Percentiles rank a stretch among this genome's conserved stretches.
Evolutionary conservation across 169 alveolate species (phyloP).

Genomic region (Eimeria sp.): DNA sequence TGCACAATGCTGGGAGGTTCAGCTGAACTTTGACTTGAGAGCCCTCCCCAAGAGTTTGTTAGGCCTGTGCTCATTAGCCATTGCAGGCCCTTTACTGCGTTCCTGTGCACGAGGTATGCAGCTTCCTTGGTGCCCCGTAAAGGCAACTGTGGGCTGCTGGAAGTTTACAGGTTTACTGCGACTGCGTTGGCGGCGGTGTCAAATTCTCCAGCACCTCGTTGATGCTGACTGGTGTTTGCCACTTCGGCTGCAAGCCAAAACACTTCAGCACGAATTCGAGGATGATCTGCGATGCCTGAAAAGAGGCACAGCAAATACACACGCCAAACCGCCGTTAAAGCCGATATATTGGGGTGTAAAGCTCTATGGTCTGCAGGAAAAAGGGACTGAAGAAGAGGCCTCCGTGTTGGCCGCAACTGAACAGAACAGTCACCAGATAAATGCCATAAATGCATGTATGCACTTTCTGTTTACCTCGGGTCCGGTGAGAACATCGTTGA

Average conservation of each 20-base stretch:
- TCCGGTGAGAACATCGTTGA: conserved; percentile 87
- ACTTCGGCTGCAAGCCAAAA: conserved; percentile 83
- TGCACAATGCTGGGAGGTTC: background rate
- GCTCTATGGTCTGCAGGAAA: background rate
- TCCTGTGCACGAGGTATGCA: conserved; percentile 6
- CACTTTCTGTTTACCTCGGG: conserved; percentile 66
- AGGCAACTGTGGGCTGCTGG: background rate
- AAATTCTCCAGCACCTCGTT: conserved; percentile 75
- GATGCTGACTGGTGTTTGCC: conserved; percentile 79
- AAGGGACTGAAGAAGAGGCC: background rate
- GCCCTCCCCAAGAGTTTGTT: background rate
- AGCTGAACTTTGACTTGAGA: background rate
- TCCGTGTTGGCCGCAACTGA: background rate
- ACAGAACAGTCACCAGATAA: background rate
- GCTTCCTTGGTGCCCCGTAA: background rate
- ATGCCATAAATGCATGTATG: background rate
- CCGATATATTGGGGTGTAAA: background rate
- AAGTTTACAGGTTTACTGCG: conserved; percentile 17
- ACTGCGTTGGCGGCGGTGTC: conserved; percentile 57
- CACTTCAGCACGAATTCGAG: conserved; percentile 77
- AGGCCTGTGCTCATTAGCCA: conserved; percentile 36
- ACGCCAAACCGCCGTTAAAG: background rate
- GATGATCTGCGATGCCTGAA: conserved; percentile 80
- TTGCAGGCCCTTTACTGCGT: background rate
- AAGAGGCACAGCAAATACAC: background rate